Evolutionary conservation across 1,284 basidiomycete species (phyloP).

Genomic region (Puccinia brachypodii): DNA sequence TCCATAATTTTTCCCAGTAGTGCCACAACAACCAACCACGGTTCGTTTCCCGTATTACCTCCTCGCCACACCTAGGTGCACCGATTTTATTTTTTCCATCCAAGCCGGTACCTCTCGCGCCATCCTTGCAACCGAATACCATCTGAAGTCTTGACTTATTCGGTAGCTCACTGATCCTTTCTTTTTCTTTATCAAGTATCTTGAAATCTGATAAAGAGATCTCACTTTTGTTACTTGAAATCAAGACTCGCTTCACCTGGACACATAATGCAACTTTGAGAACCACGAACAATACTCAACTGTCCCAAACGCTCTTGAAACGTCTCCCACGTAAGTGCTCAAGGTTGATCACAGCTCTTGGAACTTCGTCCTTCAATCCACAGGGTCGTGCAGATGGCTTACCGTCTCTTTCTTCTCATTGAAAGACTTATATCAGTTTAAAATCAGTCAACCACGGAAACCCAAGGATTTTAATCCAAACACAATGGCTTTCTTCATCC

Average conservation of each 20-base stretch:
- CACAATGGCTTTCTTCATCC: conserved; percentile 18
- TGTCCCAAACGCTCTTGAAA: neutral
- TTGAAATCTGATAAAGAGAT: neutral
- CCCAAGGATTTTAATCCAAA: neutral
- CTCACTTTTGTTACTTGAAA: neutral
- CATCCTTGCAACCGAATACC: too few species aligned
- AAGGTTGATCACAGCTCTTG: neutral
- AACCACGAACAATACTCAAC: neutral
- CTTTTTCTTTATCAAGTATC: neutral
- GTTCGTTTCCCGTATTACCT: too few species aligned
- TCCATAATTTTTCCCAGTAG: neutral
- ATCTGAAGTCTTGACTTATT: neutral
- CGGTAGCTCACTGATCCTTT: neutral
- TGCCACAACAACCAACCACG: too few species aligned
- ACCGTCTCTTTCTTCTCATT: neutral
- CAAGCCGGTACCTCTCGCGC: too few species aligned
- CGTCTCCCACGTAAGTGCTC: neutral
- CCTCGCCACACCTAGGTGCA: too few species aligned
- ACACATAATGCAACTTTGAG: conserved; percentile 13
- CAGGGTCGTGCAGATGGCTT: neutral
- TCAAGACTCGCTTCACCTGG: neutral
- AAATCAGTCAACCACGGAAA: neutral
- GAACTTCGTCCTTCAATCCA: neutral
- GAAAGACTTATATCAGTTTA: neutral
- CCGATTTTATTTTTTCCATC: too few species aligned